phyloP scores from a whole-genome alignment of 1,139 yeast species.

The Blastobotrys malaysiensis region DNA sequence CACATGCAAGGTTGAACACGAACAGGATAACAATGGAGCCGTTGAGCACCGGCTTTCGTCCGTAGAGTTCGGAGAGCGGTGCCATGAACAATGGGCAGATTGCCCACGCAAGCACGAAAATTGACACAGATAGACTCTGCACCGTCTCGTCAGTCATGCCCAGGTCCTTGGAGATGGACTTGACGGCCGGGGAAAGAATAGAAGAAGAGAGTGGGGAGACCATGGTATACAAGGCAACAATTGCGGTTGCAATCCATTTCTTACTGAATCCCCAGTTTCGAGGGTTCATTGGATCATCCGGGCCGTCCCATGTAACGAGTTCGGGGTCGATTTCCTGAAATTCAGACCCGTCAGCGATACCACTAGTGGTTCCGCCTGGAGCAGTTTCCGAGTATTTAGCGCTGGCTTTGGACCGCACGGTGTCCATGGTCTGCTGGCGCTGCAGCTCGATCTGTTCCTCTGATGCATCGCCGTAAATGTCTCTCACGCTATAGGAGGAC shows the following conservation, averaged over 20 bases:
- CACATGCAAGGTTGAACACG: slow-evolving; percentile 55
- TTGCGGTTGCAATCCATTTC: slow-evolving; percentile 42
- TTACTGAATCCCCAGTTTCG: slow-evolving; percentile 48
- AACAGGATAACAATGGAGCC: slow-evolving; percentile 47
- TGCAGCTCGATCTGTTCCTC: slow-evolving; percentile 9
- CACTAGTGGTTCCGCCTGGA: slow-evolving; percentile 18
- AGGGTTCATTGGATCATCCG: slow-evolving; percentile 55
- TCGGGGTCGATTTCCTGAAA: slow-evolving; percentile 53
- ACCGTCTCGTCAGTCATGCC: slow-evolving; percentile 38
- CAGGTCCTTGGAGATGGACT: slow-evolving; percentile 41
- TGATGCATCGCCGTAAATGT: slow-evolving; percentile 25
- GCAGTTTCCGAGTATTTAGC: slow-evolving; percentile 16
- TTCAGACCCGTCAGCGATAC: slow-evolving; percentile 29
- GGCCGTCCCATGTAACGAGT: slow-evolving; percentile 60
- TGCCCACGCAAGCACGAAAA: slow-evolving; percentile 61
- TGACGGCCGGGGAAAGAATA: slow-evolving; percentile 53
- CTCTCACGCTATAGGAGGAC: slow-evolving; percentile 4
- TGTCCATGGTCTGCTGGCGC: slow-evolving; percentile 28
- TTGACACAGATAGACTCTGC: slow-evolving; percentile 47
- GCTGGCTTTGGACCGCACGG: slow-evolving; percentile 21
- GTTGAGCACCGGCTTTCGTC: slow-evolving; percentile 49
- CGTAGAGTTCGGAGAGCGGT: slow-evolving; percentile 56
- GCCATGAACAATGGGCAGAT: slow-evolving; percentile 56
- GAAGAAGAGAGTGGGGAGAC: slow-evolving; percentile 58
- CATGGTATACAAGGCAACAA: slow-evolving; percentile 51